These are phyloP conservation scores for Wickerhamiella sergipiensis DNA, from an alignment of 805 yeast genomes.

Conservation along the genomic window DNA sequence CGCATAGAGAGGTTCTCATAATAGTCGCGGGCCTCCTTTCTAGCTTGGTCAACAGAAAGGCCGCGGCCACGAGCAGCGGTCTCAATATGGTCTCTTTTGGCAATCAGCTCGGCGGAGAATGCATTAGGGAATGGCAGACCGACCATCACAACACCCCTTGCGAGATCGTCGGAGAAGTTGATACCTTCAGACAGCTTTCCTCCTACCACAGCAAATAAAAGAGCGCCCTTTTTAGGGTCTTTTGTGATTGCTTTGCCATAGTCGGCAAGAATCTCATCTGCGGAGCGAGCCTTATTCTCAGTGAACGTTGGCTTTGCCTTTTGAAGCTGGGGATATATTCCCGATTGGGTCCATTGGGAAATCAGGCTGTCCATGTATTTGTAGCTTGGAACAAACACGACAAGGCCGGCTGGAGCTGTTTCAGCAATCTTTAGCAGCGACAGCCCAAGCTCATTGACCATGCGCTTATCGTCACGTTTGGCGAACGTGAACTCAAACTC, in stretches of 20 bases:
- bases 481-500: slow-evolving; percentile 57
- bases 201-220: slow-evolving; percentile 76
- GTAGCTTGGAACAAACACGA: slow-evolving; percentile 78
- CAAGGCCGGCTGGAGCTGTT: slow-evolving; percentile 59
- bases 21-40: slow-evolving; percentile 37
- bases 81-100: slow-evolving; percentile 55
- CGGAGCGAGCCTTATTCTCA: slow-evolving; percentile 38
- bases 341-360: slow-evolving; percentile 35
- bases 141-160: slow-evolving; percentile 72
- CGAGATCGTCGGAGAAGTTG: slow-evolving; percentile 76
- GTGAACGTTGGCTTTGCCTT: slow-evolving; percentile 30
- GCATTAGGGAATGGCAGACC: slow-evolving; percentile 87
- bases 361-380: slow-evolving; percentile 45
- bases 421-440: slow-evolving; percentile 31
- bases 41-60: slow-evolving; percentile 26
- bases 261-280: slow-evolving; percentile 34
- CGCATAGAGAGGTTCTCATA: slow-evolving; percentile 83
- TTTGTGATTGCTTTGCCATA: slow-evolving; percentile 24
- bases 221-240: slow-evolving; percentile 35
- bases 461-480: slow-evolving; percentile 34
- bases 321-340: slow-evolving; percentile 19
- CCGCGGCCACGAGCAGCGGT: slow-evolving; percentile 35
- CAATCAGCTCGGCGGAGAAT: slow-evolving; percentile 65
- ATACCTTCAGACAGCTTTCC: slow-evolving; percentile 91
- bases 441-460: slow-evolving; percentile 40